A percentile compares a stretch with the other conserved stretches of the same genome.
phyloP scores from a whole-genome alignment of 106 monocot species.

The Vanilla planifolia region DNA sequence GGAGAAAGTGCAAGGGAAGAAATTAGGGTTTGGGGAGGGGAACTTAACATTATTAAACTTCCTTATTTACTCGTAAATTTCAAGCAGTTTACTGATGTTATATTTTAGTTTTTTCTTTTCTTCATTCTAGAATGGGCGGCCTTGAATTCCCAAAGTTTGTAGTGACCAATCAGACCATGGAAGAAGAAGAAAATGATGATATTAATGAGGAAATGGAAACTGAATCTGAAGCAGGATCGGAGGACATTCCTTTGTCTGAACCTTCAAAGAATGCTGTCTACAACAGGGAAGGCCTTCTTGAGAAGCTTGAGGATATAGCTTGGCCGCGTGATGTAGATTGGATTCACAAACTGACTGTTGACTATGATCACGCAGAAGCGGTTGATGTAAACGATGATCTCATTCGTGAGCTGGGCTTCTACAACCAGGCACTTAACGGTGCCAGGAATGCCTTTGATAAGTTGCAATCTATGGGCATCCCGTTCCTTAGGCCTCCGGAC shows the following conservation, averaged over 20 bases:
- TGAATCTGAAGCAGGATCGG: slow-evolving; percentile 57
- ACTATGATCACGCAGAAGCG: slow-evolving; percentile 35
- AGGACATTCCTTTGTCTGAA: slow-evolving; percentile 33
- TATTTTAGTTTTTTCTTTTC: too few relatives aligned
- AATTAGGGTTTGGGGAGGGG: too few relatives aligned
- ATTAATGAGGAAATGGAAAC: slow-evolving; percentile 16
- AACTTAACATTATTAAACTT: too few relatives aligned
- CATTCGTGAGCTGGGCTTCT: slow-evolving; percentile 74
- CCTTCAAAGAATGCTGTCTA: slow-evolving; percentile 67
- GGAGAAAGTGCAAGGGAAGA: too few relatives aligned
- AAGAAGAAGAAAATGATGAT: background rate
- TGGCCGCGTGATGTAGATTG: slow-evolving; percentile 75
- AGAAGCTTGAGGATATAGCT: slow-evolving; percentile 83
- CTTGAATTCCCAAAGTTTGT: background rate
- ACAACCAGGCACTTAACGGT: slow-evolving; percentile 77
- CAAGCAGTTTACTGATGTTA: too few relatives aligned
- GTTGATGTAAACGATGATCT: slow-evolving; percentile 87
- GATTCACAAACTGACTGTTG: slow-evolving; percentile 62
- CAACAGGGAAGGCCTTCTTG: slow-evolving; percentile 78
- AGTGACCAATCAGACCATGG: background rate
- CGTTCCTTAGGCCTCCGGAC: slow-evolving; percentile 83
- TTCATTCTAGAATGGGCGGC: background rate
- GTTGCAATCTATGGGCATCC: slow-evolving; percentile 42
- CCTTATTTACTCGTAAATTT: too few relatives aligned
- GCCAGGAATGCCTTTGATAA: slow-evolving; percentile 60